Base-by-base conservation (phyloP, 2,329 filamentous ascomycete genomes). In the Bipolaris victoriae region DNA sequence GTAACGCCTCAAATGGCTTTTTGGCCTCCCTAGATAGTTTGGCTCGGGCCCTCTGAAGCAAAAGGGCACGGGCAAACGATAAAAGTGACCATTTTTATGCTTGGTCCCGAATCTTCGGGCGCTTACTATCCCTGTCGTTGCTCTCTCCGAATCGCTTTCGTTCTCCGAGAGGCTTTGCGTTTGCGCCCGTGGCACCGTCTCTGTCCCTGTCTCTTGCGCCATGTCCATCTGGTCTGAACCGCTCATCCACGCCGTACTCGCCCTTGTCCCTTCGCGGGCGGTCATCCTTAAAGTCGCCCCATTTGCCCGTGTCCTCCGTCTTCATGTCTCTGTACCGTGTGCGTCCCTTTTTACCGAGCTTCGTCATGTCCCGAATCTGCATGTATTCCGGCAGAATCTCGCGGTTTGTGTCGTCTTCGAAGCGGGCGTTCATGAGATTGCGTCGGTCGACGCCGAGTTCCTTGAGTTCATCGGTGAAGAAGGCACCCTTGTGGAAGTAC, bases 401-500 rank as follows among this genome's bases (percentile, higher is more conserved):
- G 44, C 91, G 88, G 70, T 96, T 91, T 46, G 84, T 83, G 58
- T 94, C 86, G 60, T 97, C 92, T 74, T 98, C 94, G 66, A 95
- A 96, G 49, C 86, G 82, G 2, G 89, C 86, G 13, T 93, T 93
- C 86, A 96, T 96, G 63, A 97, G 83, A 72, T 97, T 91, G 45
- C 95, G 84, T 71, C 88, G 85, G 62, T 90, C 88, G 44, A 97
- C 81, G 0, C 91, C 91, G 61, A 90, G 87, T 15, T 86, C 87
- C 66, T 88, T 86, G 49, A 88, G 84, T 67, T 96, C 90, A 50
- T 93, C 91, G 65, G 90, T 90, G 81, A 91, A 98, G 80, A 98
- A 99, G 15, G 95, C 95, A 47, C 95, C 95, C 79, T 93, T 94
- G 82, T 99, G 95, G 77, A 91, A 93, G 80, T 98, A 99, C 74